Conservation (phyloP, 208 protist species). For the Herpetomonas tarakana region DNA sequence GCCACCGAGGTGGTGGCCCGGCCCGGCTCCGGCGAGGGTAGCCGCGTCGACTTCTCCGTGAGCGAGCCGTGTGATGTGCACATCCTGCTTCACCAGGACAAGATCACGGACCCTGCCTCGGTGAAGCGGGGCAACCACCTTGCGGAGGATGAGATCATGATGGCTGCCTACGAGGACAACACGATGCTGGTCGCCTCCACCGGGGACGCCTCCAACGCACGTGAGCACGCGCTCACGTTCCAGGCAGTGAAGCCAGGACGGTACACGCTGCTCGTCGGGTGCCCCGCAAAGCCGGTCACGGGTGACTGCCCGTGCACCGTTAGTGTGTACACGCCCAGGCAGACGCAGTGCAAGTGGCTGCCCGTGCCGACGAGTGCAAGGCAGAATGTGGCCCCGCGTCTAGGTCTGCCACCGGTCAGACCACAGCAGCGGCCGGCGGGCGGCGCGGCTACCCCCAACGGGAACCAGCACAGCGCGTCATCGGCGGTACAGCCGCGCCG, state of each 20-base stretch:
- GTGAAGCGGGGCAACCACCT: constrained; percentile 43
- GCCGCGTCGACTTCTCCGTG: constrained; percentile 61
- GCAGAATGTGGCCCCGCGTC: constrained; percentile 1
- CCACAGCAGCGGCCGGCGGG: not conserved
- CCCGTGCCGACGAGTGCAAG: constrained; percentile 1
- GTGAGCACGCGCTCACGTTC: constrained; percentile 81
- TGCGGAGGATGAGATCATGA: constrained; percentile 57
- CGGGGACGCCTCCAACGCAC: constrained; percentile 67
- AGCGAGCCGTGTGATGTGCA: constrained; percentile 69
- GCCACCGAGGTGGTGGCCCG: constrained; percentile 32
- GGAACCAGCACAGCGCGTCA: not conserved
- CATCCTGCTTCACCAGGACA: constrained; percentile 73
- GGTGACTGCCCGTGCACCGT: constrained; percentile 63
- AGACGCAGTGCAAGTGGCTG: constrained; percentile 51
- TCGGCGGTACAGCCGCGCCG: constrained; percentile 11
- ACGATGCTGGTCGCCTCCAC: constrained; percentile 47
- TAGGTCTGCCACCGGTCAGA: not conserved
- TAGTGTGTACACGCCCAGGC: constrained; percentile 62
- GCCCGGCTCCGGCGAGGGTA: constrained; percentile 30
- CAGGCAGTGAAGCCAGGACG: constrained; percentile 34
- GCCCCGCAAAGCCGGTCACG: constrained; percentile 30
- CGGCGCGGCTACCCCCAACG: not conserved
- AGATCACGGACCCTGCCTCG: constrained; percentile 26
- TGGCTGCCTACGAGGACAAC: constrained; percentile 61
- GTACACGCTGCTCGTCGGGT: constrained; percentile 57